Percentiles rank a stretch among this genome's conserved stretches.
Evolutionary conservation across 495 filamentous ascomycete species (phyloP).

Genomic region (Diplogelasinospora grovesii): DNA sequence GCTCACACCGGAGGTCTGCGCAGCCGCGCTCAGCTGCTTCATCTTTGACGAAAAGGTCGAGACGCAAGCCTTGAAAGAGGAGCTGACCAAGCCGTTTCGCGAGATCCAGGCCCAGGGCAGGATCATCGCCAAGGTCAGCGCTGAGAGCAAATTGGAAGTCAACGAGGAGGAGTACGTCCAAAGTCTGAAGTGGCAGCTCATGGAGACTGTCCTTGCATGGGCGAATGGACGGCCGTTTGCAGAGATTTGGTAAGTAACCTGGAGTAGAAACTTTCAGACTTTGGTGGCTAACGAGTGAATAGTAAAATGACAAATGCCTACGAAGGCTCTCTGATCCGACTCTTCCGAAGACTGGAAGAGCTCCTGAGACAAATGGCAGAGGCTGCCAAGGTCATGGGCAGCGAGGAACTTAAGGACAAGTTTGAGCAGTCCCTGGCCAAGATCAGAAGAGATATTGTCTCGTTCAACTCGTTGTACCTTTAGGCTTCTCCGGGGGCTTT

Average conservation of each 20-base stretch:
- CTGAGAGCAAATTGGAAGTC: conserved; percentile 82
- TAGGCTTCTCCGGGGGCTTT: conserved; percentile 37
- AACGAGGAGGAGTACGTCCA: conserved; percentile 89
- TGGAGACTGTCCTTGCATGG: conserved; percentile 95
- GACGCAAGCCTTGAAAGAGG: conserved; percentile 65
- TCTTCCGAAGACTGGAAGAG: conserved; percentile 93
- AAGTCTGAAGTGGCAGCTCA: conserved; percentile 83
- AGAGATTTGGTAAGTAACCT: conserved; percentile 76
- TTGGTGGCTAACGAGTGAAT: not conserved
- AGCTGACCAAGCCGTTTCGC: conserved; percentile 75
- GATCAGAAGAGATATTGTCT: conserved; percentile 86
- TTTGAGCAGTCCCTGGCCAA: conserved; percentile 79
- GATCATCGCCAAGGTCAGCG: conserved; percentile 82
- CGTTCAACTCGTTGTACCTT: conserved; percentile 85
- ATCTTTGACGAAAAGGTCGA: conserved; percentile 94
- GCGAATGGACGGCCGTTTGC: conserved; percentile 85
- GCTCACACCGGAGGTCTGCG: conserved; percentile 76
- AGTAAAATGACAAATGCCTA: conserved; percentile 99
- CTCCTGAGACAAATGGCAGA: conserved; percentile 96
- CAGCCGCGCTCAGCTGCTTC: conserved; percentile 81
- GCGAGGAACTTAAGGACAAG: conserved; percentile 81
- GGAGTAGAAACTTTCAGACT: conserved; percentile 17
- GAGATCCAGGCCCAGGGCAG: conserved; percentile 81
- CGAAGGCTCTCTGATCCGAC: conserved; percentile 89
- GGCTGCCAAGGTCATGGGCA: conserved; percentile 95